Conservation (phyloP, 306 rosid species). For the Sphenostylis stenocarpa region DNA sequence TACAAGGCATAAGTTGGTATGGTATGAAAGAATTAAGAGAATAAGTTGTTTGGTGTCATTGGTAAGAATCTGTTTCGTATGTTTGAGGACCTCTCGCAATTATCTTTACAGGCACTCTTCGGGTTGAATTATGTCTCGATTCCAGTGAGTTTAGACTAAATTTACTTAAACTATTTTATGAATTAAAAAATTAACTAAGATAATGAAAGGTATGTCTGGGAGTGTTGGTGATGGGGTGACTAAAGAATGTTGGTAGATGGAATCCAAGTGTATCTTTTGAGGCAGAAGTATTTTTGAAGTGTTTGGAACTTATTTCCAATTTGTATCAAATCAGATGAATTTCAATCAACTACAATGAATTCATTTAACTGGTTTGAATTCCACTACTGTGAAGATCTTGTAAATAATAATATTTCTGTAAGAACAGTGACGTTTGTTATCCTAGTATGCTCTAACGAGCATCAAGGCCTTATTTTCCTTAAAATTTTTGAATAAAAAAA, state of each 20-base stretch:
- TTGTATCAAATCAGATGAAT: not conserved
- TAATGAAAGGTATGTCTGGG: not conserved
- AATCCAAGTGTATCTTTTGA: no score
- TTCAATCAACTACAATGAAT: not conserved
- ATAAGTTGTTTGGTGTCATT: not conserved
- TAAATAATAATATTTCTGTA: not conserved
- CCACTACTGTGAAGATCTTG: not conserved
- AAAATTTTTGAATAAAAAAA: no score
- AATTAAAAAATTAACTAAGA: not conserved
- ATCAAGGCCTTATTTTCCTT: not conserved
- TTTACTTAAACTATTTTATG: not conserved
- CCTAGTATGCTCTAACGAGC: not conserved
- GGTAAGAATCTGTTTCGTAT: not conserved
- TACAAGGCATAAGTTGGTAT: not conserved
- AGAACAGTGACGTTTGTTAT: not conserved
- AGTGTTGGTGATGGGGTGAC: no score
- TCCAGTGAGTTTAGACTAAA: not conserved
- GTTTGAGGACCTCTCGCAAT: not conserved
- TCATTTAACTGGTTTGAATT: not conserved
- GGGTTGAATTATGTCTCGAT: no score
- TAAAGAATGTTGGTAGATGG: no score
- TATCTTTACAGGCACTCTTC: not conserved
- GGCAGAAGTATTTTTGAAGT: no score
- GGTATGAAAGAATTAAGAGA: not conserved
- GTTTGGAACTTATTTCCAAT: no score